Evolutionary conservation across 441 rosid species (phyloP), one percentile per base, ranked within the genome.

Genomic region (Manihot esculenta): DNA sequence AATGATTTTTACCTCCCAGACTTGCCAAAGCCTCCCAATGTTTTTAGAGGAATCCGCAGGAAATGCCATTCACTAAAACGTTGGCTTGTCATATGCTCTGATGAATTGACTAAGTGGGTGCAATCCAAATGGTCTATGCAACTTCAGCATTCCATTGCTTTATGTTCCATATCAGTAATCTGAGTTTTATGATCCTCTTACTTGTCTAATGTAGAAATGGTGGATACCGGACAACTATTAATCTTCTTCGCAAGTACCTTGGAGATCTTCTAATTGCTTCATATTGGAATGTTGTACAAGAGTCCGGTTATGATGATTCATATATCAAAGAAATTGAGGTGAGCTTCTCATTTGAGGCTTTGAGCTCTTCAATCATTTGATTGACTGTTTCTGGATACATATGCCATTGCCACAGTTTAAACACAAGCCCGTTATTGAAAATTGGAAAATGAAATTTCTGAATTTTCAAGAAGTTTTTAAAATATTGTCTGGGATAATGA

Each of bases 321-420:
- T 90, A 90, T 74, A 76, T 90, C 68, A 92, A 87, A 69, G 97
- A 90, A 81, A 92, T 94, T 82, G 99, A 94, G 97, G 99, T 86
- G 60, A 83, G 73, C 17, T 65, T 24, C 61, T 71, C 20, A 55
- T 68, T 76, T 62, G 45, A 30, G 4, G 35, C 35, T 30, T 30
- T 30, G 2, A 18, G 17, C 33, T 26, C 49, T 55, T 64, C 30
- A 51, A 24, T 17, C 41, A 33, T 50, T 53, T 30, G 45, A 5
- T 23, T 53, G 21, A 54, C n/a, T 53, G 47, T 41, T 49, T 14
- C 35, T 41, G 33, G 48, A 9, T 48, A 45, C 23, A 68, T 5
- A n/a, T n/a, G n/a, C 13, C 44, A 33, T 2, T 70, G 11, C 12
- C 24, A 38, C 48, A 20, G 10, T n/a, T 27, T 66, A 8, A 47